Base-by-base conservation (phyloP, 2,329 filamentous ascomycete genomes). In the Colletotrichum sp. region DNA sequence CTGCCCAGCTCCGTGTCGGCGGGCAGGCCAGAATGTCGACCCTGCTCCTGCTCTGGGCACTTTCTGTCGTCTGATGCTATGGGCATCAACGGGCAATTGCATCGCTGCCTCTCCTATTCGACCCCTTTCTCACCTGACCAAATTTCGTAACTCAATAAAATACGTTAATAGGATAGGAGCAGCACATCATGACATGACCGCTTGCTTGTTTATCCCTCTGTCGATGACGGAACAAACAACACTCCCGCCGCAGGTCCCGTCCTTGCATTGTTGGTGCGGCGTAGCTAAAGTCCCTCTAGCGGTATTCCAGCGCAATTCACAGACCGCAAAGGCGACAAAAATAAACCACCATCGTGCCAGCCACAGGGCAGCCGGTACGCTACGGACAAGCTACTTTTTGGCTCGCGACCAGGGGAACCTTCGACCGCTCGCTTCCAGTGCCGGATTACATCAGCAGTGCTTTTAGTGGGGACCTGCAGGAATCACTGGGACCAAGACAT, bases 331-430 rank as follows among this genome's bases (percentile, higher is more conserved):
- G 24, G 24, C 18, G 28, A 26, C 52, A 34, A 70, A 64, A 73
- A 59, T 73, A 73, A 48, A 48, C 48, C n/a, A 52, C 43, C n/a
- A 24, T 21, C 43, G 43, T 52, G 43, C 43, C 55, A 73, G 66
- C 71, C 66, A 64, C 71, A 36, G 34, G 10, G 43, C 67, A 58
- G 66, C 66, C 71, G 71, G 71, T 70, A 64, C 58, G 71, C 58
- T 70, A 65, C 52, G 34, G 34, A 66, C 61, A 36, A 26, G 61
- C 69, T 65, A 43, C 68, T 65, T 58, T 58, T 68, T 56, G 52
- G 52, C 52, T 59, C 14, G 65, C 16, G 21, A 16, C 65, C 68
- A 34, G 32, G 34, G 67, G 36, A 48, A 1, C 36, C 24, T 14
- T 67, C 5, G 16, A 58, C 9, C 18, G 18, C 10, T 56, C 61